These are phyloP conservation scores for Penicillium sp. DNA, from an alignment of 2,329 filamentous ascomycete genomes.

Conservation along the genomic window DNA sequence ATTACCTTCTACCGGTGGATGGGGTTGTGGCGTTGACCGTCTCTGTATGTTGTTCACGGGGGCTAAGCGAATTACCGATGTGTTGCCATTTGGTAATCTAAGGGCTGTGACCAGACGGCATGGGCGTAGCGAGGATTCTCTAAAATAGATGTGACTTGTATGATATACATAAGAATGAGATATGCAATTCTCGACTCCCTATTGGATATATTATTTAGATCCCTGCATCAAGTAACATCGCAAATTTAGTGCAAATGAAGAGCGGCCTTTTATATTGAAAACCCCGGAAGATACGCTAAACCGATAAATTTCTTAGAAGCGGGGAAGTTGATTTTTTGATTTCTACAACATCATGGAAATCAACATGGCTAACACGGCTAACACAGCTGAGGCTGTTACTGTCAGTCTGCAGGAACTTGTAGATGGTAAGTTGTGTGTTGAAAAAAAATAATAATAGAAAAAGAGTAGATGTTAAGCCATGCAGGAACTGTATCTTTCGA, in stretches of 20 bases:
- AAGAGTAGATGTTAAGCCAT: conserved; percentile 2
- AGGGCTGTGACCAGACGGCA: conserved; percentile 46
- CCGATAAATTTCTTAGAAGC: conserved; percentile 3
- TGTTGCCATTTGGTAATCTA: conserved; percentile 83
- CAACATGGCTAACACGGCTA: too few species aligned
- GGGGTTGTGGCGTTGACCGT: conserved; percentile 90
- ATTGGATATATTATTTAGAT: neutral
- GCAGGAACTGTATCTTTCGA: conserved; percentile 43
- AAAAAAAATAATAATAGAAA: neutral
- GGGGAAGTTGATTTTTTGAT: conserved; percentile 7
- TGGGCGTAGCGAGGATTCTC: neutral
- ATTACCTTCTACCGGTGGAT: conserved; percentile 91
- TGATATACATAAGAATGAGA: conserved; percentile 5
- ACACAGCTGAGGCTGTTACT: conserved; percentile 41
- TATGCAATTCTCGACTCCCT: neutral
- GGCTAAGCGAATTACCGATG: conserved; percentile 74
- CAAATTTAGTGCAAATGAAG: neutral
- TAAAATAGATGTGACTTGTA: conserved; percentile 3
- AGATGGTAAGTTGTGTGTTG: conserved; percentile 40
- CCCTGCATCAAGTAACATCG: conserved; percentile 1
- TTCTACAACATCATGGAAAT: conserved; percentile 16
- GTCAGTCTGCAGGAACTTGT: conserved; percentile 50
- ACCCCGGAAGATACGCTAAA: neutral
- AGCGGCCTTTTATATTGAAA: neutral
- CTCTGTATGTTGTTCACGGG: conserved; percentile 88